Conservation (phyloP, 2,329 filamentous ascomycete genomes). For the Penicillium sp. region DNA sequence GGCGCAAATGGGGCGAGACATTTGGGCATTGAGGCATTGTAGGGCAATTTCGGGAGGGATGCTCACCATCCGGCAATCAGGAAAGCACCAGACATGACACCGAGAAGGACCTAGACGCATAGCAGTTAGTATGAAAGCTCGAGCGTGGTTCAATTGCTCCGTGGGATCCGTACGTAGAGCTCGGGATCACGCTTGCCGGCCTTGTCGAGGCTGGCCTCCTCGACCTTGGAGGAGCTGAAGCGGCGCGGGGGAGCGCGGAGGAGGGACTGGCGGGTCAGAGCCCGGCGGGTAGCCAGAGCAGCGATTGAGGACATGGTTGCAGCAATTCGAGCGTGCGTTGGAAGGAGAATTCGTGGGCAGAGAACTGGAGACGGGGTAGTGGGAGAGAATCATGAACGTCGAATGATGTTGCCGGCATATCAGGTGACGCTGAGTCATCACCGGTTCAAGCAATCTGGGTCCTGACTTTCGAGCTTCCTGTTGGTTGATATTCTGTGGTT, state of each 20-base stretch:
- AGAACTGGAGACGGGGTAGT: conserved; percentile 25
- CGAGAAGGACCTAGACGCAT: conserved; percentile 71
- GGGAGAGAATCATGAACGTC: conserved; percentile 34
- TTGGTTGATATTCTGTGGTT: conserved; percentile 9
- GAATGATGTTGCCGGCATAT: conserved; percentile 37
- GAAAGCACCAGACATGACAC: conserved; percentile 86
- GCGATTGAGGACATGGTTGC: conserved; percentile 45
- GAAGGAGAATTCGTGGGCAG: conserved; percentile 18
- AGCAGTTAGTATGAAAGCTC: conserved; percentile 19
- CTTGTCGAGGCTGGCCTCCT: conserved; percentile 57
- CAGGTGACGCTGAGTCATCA: conserved; percentile 30
- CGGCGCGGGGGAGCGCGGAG: conserved; percentile 45
- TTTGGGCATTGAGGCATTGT: conserved; percentile 9
- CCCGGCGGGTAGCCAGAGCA: conserved; percentile 44
- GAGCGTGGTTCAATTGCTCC: conserved; percentile 11
- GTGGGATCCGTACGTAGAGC: conserved; percentile 62
- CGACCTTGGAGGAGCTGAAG: conserved; percentile 44
- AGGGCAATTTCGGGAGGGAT: conserved; percentile 15
- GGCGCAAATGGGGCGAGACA: conserved; percentile 10
- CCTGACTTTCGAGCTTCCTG: conserved; percentile 10
- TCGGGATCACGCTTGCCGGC: conserved; percentile 70
- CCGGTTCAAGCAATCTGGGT: conserved; percentile 5
- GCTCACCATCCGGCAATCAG: conserved; percentile 75
- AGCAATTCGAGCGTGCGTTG: conserved; percentile 17
- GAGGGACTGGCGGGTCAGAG: conserved; percentile 41